Evolutionary conservation across 208 protist genomes (phyloP).

Genomic region (Herpetomonas samuelpessoai): DNA sequence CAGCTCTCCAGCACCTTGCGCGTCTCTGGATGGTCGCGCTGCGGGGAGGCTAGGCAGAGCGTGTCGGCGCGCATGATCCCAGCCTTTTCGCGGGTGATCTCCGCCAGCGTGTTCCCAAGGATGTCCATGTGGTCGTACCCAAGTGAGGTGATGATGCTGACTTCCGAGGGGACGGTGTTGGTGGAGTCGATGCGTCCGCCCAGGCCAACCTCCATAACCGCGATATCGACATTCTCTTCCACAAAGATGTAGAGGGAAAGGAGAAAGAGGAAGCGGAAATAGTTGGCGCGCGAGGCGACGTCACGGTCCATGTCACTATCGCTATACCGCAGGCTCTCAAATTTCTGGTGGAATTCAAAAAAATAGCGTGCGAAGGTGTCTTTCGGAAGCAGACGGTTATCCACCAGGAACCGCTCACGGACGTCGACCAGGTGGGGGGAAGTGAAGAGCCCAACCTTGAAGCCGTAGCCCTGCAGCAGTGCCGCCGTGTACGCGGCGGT

Average conservation of each 20-base stretch:
- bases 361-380: slow-evolving; percentile 72
- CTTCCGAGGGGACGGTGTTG: slow-evolving; percentile 85
- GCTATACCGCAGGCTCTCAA: slow-evolving; percentile 46
- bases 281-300: slow-evolving; percentile 37
- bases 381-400: slow-evolving; percentile 62
- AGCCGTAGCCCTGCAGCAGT: slow-evolving; percentile 78
- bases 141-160: slow-evolving; percentile 91
- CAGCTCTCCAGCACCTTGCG: slow-evolving; percentile 53
- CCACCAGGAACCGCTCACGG: slow-evolving; percentile 81
- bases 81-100: slow-evolving; percentile 93
- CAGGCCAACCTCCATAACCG: slow-evolving; percentile 94
- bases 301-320: slow-evolving; percentile 56
- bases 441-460: slow-evolving; percentile 89
- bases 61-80: slow-evolving; percentile 91
- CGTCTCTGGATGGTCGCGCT: slow-evolving; percentile 64
- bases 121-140: slow-evolving; percentile 93
- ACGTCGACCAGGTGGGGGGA: slow-evolving; percentile 89
- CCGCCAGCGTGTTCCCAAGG: slow-evolving; percentile 91
- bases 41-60: slow-evolving; percentile 67
- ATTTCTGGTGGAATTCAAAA: slow-evolving; percentile 66
- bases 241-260: slow-evolving; percentile 76
- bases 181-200: slow-evolving; percentile 92
- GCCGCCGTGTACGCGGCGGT: slow-evolving; percentile 77
- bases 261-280: slow-evolving; percentile 89
- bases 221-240: slow-evolving; percentile 83